Evolutionary conservation across 805 yeast genomes (phyloP), one percentile per base, ranked within the genome.

Genomic region (Tetrapisispora taiwanensis): DNA sequence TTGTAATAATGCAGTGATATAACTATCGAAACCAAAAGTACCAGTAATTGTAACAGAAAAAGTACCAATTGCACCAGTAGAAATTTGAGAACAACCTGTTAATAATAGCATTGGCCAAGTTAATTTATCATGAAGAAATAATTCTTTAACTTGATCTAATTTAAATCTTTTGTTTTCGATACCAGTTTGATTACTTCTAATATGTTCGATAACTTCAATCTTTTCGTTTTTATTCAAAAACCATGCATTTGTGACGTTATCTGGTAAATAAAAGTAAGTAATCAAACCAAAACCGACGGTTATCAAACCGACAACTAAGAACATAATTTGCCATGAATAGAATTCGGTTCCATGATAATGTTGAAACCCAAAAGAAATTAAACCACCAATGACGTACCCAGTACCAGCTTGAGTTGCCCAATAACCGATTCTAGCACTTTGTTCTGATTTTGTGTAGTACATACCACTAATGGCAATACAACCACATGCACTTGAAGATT

Each of bases 321-420:
- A 78, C 61, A 77, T 70, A 39, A 78, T 75, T 58, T 76, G 80
- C 83, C 83, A 78, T n/a, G 79, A 71, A 22, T 67, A 57, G 44
- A 76, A 67, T 3, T 46, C 42, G 13, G 68, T 64, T 26, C 65
- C 66, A 38, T 60, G 56, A 19, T 77, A 70, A 50, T 74, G 77
- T 52, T 74, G 78, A 55, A 78, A 78, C 0, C 71, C 79, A 59
- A 70, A 76, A 0, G 75, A 69, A 13, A 72, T 56, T 19, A 71
- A 41, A 3, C 75, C 75, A 46, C 76, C 75, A 27, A 72, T 52
- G 9, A 72, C 66, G 28, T 67, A 68, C 34, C 71, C 72, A 3
- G 68, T 56, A 15, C 84, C 82, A 1, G 79, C 77, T 61, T 71
- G 75, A n/a, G 74, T 64, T 4, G 77, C 75, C 77, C 79, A 74